Base-by-base conservation (phyloP, 2,329 filamentous ascomycete species). In the Xylaria multiplex region DNA sequence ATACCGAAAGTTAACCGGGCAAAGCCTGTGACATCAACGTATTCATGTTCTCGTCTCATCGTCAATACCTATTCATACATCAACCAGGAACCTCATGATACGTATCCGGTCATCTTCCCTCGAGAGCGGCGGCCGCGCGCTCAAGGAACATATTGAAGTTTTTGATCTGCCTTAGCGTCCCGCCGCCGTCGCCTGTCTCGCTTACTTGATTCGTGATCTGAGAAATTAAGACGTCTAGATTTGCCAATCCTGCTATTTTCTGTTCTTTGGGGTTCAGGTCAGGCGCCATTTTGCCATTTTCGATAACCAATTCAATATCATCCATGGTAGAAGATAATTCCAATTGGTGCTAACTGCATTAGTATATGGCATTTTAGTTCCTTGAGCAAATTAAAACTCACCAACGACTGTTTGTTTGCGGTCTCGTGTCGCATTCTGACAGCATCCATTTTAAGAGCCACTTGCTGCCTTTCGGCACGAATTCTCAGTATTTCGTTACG, bases 81-180 rank as follows among this genome's bases (percentile, higher is more conserved):
- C 30, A 50, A 32, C 7, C 11, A 37, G 6, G 11, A 35, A 37
- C n/a, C n/a, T 48, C 42, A 46, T 32, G 43, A 43, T 3, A 5
- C 4, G 50, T 9, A 35, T 45, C 16, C 24, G 49, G 6, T 64
- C 42, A 78, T 60, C 76, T 71, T 42, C 72, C 78, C 75, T 90
- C 88, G 49, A 91, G 78, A 37, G 83, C 85, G 35, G 81, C 76
- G 2, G 87, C 88, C 6, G 86, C 82, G 24, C 88, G 82, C 74
- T 90, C 88, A 55, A 91, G 78, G 69, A 90, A 88, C 37, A 82
- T 82, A 69, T 90, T 91, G 72, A 90, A 90, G 54, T 87, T 84
- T 66, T 79, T 83, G 61, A 90, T 83, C 73, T 87, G 84, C 65
- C 80, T 82, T 68, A 90, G 78, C 4, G 84, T 77, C 2, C 86